These are phyloP conservation scores for Smallanthus sonchifolius DNA, from an alignment of 129 eudicot genomes.

Conservation along the genomic window DNA sequence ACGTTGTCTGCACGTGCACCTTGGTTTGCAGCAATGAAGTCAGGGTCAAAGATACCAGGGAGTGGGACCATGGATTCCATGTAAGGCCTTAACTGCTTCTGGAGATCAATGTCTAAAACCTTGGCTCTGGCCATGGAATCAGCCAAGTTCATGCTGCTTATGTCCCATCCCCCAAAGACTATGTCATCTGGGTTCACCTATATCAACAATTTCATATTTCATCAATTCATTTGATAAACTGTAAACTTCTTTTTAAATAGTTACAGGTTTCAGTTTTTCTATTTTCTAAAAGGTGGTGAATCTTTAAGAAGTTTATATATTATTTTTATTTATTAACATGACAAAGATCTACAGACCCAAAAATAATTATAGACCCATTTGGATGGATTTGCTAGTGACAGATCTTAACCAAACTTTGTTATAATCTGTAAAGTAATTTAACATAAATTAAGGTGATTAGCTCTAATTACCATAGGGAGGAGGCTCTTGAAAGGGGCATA, in stretches of 20 bases:
- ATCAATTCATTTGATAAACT: neutral
- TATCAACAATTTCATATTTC: neutral
- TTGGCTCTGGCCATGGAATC: conserved; percentile 92
- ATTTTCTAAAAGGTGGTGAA: too few relatives aligned
- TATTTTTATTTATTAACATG: too few relatives aligned
- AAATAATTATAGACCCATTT: too few relatives aligned
- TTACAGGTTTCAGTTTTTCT: too few relatives aligned
- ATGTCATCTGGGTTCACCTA: conserved; percentile 95
- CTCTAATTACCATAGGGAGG: conserved; percentile 72
- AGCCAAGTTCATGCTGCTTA: conserved; percentile 88
- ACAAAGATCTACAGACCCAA: too few relatives aligned
- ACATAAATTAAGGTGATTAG: too few relatives aligned
- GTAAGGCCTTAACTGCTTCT: conserved; percentile 96
- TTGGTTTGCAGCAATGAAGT: conserved; percentile 98
- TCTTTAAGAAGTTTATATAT: too few relatives aligned
- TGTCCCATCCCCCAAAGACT: conserved; percentile 98
- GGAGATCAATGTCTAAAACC: conserved; percentile 94
- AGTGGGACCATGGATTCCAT: conserved; percentile 99
- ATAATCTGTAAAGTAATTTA: neutral
- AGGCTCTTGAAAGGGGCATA: conserved; percentile 98
- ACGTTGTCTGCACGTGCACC: conserved; percentile 83
- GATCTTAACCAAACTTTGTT: neutral
- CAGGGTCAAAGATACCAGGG: conserved; percentile 93
- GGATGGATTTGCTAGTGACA: neutral
- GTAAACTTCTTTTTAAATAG: too few relatives aligned